Percentiles rank a stretch among this genome's conserved stretches.
phyloP scores from a whole-genome alignment of 352 stramenopile species.

The Phytophthora pinifolia region DNA sequence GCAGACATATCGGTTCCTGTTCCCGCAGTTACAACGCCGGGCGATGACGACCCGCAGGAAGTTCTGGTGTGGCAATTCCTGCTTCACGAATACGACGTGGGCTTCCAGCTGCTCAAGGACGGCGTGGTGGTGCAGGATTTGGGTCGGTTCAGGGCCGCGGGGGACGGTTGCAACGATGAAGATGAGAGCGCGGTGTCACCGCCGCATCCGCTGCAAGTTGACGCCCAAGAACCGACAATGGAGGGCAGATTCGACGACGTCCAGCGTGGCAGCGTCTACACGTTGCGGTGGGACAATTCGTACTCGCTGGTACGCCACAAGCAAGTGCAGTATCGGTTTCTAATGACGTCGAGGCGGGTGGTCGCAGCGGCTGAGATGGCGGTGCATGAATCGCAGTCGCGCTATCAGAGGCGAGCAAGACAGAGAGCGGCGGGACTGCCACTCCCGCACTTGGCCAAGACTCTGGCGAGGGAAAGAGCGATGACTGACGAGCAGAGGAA shows the following conservation, averaged over 20 bases:
- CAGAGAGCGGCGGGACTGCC: slow-evolving; percentile 22
- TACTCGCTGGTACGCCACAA: slow-evolving; percentile 80
- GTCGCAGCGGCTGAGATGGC: slow-evolving; percentile 53
- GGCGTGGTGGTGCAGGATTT: slow-evolving; percentile 31
- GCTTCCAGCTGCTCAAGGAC: slow-evolving; percentile 62
- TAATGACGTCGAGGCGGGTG: slow-evolving; percentile 40
- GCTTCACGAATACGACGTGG: slow-evolving; percentile 60
- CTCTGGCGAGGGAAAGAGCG: slow-evolving; percentile 36
- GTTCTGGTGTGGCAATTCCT: slow-evolving; percentile 66
- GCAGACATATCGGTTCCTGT: slow-evolving; percentile 48
- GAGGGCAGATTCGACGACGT: slow-evolving; percentile 40
- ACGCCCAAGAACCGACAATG: slow-evolving; percentile 14
- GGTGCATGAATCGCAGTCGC: slow-evolving; percentile 42
- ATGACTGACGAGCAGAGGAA: slow-evolving; percentile 32
- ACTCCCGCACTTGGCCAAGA: slow-evolving; percentile 41
- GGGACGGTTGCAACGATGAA: neutral
- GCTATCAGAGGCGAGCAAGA: slow-evolving; percentile 22
- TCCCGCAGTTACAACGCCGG: slow-evolving; percentile 8
- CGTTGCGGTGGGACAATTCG: slow-evolving; percentile 73
- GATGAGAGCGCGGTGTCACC: neutral
- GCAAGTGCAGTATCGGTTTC: slow-evolving; percentile 54
- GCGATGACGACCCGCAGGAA: slow-evolving; percentile 22
- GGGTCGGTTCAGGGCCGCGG: slow-evolving; percentile 38
- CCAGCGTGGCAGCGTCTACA: slow-evolving; percentile 41
- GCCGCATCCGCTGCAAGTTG: slow-evolving; percentile 7